Base-by-base conservation (phyloP, 441 rosid species). In the Populus hybrid region DNA sequence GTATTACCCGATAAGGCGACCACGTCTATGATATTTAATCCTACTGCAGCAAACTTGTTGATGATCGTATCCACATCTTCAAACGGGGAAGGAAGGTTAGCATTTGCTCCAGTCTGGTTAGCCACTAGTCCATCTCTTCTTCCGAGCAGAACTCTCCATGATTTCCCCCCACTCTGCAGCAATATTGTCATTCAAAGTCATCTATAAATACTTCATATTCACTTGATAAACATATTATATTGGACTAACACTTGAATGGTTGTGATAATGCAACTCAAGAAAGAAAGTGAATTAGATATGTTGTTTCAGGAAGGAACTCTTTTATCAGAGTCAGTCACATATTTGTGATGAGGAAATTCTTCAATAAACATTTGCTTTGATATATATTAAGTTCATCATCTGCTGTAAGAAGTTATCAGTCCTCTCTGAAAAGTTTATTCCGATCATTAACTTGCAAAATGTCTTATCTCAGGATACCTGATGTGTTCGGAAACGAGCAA, bases 1-100 rank as follows among this genome's bases (percentile, higher is more conserved):
- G 28, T 12, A 20, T 85, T 84, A 92, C 95, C 97, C 12, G 93
- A 92, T 72, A 91, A 79, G 57, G 89, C 85, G 36, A 89, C 93
- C 12, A 91, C 80, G 70, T 91, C 93, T 14, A 80, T 87, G 65
- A 84, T 36, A 68, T 87, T 85, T 72, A 92, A 90, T 46, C 92
- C 91, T 0, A 85, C 87, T 36, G 80, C 90, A 9, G 30, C 28
- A 77, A 91, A 90, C 76, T 91, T 89, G 40, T 76, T 16, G 14
- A 74, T 74, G 66, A 88, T 74, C 20, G 50, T 24, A 21, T 20
- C 38, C 0, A 93, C 75, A 26, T 75, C 78, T 67, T 90, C 91
- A 6, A 73, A 80, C 2, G 92, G 88, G 74, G 82, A 63, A 2
- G 91, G 93, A 61, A 93, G 80, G 14, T 77, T 77, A 10, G 23